Base-by-base conservation (phyloP, 1,284 basidiomycete species). In the Microstroma glucosiphilum region DNA sequence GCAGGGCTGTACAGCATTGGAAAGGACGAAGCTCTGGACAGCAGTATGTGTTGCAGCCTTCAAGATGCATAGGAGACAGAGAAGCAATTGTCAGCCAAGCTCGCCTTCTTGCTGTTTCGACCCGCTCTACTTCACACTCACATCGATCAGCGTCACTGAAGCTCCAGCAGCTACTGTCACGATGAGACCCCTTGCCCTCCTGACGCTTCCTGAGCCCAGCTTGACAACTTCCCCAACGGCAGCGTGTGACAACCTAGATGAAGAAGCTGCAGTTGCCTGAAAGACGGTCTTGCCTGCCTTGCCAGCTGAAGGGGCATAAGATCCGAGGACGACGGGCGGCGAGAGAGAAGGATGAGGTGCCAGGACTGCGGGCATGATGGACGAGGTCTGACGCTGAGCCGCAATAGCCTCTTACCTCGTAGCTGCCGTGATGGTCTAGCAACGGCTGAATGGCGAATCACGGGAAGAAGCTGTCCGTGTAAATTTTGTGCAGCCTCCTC, bases 331-430 rank as follows among this genome's bases (percentile, higher is more conserved):
- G 21, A 25, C 26, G 7, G 51, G 51, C 15, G 51, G 51, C 51
- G 51, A 23, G 21, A 54, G 51, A 25, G 51, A 54, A 25, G 51
- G 51, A 25, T 54, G 51, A 25, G 79, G 80, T 1, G 85, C 87
- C 74, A 76, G 87, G 46, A 84, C 86, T 68, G 84, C 85, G 7
- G 60, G 75, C 72, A 7, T 81, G 83, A 48, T 72, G 83, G 12
- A 17, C 6, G 43, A 3, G 30, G 30, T 9, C 30, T 37, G 30
- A 37, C 30, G 3, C 30, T 37, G 30, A 37, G 30, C 30, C 9
- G 30, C 9, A 37, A 9, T 37, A 37, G 30, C 30, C 30, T 37
- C 4, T 37, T 37, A 37, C 30, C 30, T 37, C 3, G 30, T 37
- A 9, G 30, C 30, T 37, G 30, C 30, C 3, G 30, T 37, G 30